Percentiles rank a stretch among this genome's conserved stretches.
These are phyloP conservation scores for Coemansia sp. DNA, from an alignment of 192 early-diverging fungal genomes.

Conservation along the genomic window DNA sequence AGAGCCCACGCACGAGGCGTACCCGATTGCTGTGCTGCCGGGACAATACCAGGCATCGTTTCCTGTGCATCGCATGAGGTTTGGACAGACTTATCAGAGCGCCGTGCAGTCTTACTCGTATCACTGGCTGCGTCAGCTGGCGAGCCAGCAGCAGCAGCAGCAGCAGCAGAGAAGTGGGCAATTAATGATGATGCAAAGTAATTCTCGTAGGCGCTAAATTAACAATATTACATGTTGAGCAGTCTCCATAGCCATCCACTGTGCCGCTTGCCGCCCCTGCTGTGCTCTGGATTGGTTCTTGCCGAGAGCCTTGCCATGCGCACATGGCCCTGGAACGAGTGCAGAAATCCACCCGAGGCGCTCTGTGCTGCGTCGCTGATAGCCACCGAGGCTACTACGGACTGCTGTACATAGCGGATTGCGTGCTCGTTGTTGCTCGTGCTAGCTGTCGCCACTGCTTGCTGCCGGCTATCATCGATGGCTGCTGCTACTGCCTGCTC, in stretches of 20 bases:
- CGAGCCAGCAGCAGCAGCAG: constrained; percentile 16
- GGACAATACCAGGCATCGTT: constrained; percentile 48
- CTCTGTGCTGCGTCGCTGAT: not conserved
- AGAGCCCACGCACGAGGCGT: constrained; percentile 5
- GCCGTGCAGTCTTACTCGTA: constrained; percentile 33
- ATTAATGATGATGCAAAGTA: not conserved
- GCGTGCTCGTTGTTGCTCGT: constrained; percentile 8
- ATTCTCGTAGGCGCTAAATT: not conserved
- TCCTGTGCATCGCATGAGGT: constrained; percentile 39
- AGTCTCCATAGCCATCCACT: constrained; percentile 17
- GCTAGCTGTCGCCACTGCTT: not conserved
- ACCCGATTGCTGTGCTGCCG: constrained; percentile 46
- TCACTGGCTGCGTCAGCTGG: constrained; percentile 32
- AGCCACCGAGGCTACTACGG: not conserved
- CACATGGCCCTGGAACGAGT: constrained; percentile 9
- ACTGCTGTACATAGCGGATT: not conserved
- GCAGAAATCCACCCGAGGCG: not conserved
- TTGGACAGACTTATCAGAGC: constrained; percentile 31
- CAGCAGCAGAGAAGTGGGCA: constrained; percentile 4
- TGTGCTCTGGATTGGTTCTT: constrained; percentile 17
- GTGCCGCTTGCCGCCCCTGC: not conserved
- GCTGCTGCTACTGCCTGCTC: constrained; percentile 11
- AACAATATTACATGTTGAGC: constrained; percentile 9
- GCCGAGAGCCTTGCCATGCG: constrained; percentile 18
- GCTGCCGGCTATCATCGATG: constrained; percentile 8